Percentiles rank a stretch among this genome's conserved stretches.
phyloP scores from a whole-genome alignment of 1,139 yeast genomes.

The Kodamaea fungicola region DNA sequence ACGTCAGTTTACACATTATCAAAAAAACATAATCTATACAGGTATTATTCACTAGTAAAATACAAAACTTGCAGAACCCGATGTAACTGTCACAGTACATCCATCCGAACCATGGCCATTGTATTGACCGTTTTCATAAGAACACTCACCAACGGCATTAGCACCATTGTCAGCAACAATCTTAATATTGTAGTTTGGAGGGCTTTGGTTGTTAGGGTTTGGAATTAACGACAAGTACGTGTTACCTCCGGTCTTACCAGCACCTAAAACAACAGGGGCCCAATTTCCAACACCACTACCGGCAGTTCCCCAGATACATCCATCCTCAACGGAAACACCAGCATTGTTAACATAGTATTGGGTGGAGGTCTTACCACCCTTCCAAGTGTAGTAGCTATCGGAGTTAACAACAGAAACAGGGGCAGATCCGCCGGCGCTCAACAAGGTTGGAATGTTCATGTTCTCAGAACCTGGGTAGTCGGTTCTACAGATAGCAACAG shows the following conservation, averaged over 20 bases:
- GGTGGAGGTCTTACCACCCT: slow-evolving; percentile 64
- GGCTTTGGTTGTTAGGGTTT: slow-evolving; percentile 66
- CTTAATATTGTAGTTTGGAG: slow-evolving; percentile 67
- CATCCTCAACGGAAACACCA: slow-evolving; percentile 68
- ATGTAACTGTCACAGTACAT: slow-evolving; percentile 69
- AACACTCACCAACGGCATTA: slow-evolving; percentile 57
- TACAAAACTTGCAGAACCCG: slow-evolving; percentile 68
- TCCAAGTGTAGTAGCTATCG: slow-evolving; percentile 61
- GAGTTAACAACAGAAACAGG: slow-evolving; percentile 67
- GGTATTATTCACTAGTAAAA: slow-evolving; percentile 36
- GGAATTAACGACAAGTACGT: slow-evolving; percentile 77
- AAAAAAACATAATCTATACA: background rate
- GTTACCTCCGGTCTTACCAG: slow-evolving; percentile 60
- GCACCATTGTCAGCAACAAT: slow-evolving; percentile 58
- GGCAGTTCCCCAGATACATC: slow-evolving; percentile 71
- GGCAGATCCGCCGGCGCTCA: slow-evolving; percentile 52
- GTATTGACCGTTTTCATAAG: slow-evolving; percentile 60
- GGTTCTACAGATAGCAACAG: slow-evolving; percentile 78
- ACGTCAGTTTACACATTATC: too few species aligned
- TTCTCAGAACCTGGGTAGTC: slow-evolving; percentile 89
- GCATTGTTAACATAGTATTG: slow-evolving; percentile 82
- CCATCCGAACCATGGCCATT: slow-evolving; percentile 67
- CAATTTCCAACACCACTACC: slow-evolving; percentile 75
- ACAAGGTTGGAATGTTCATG: slow-evolving; percentile 78
- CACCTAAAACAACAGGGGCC: slow-evolving; percentile 80